phyloP scores from a whole-genome alignment of 768 basidiomycete species.

The Leccinum uliginosum region DNA sequence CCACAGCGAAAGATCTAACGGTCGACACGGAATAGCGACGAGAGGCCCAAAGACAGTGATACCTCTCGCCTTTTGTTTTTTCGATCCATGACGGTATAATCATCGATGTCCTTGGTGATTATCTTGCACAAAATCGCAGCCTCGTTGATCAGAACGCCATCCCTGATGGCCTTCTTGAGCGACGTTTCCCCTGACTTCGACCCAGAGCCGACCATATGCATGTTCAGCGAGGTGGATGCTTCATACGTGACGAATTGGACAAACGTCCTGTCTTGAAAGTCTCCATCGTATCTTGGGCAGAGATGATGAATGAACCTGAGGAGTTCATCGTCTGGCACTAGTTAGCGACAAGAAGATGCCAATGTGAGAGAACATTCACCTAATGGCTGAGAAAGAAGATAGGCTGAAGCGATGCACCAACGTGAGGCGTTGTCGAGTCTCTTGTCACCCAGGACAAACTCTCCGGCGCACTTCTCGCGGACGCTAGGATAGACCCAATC shows the following conservation, averaged over 20 bases:
- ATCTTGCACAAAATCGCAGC: slow-evolving; percentile 39
- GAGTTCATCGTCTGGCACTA: slow-evolving; percentile 53
- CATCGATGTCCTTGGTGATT: slow-evolving; percentile 20
- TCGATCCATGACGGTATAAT: neutral
- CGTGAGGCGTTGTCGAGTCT: slow-evolving; percentile 31
- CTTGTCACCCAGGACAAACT: slow-evolving; percentile 52
- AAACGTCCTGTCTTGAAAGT: slow-evolving; percentile 69
- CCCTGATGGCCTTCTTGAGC: slow-evolving; percentile 37
- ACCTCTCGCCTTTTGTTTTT: neutral
- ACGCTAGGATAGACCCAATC: slow-evolving; percentile 68
- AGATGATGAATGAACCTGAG: slow-evolving; percentile 76
- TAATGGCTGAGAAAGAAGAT: slow-evolving; percentile 55
- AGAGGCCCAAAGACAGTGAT: slow-evolving; percentile 45
- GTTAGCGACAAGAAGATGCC: slow-evolving; percentile 14
- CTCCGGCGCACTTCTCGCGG: slow-evolving; percentile 33
- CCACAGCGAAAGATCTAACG: too few species aligned
- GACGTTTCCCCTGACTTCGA: slow-evolving; percentile 36
- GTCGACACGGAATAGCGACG: slow-evolving; percentile 52
- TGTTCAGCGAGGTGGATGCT: slow-evolving; percentile 80
- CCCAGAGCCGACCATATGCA: slow-evolving; percentile 57
- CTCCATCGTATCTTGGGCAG: slow-evolving; percentile 69
- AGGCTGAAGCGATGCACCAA: slow-evolving; percentile 68
- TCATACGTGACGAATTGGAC: slow-evolving; percentile 81
- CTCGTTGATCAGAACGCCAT: slow-evolving; percentile 38
- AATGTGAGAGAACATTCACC: slow-evolving; percentile 33